These are phyloP conservation scores for Candida frijolesensis DNA, from an alignment of 1,139 yeast genomes.

Conservation along the genomic window DNA sequence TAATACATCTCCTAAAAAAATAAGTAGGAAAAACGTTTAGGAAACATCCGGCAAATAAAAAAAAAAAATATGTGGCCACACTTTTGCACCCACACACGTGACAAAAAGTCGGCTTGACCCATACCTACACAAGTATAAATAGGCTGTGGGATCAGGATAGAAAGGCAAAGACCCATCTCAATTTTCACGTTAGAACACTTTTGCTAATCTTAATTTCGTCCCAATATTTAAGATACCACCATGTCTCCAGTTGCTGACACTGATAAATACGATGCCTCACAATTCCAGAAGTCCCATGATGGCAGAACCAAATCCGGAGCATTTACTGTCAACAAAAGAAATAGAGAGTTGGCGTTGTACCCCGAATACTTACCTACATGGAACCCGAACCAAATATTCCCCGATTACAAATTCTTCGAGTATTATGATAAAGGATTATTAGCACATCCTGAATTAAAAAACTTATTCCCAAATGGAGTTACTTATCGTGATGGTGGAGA, in stretches of 20 bases:
- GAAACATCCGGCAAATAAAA: neutral
- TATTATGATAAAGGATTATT: slow-evolving; percentile 26
- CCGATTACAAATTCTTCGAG: slow-evolving; percentile 24
- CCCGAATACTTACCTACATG: slow-evolving; percentile 33
- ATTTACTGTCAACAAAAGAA: slow-evolving; percentile 26
- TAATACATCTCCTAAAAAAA: neutral
- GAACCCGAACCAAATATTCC: slow-evolving; percentile 30
- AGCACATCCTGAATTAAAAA: slow-evolving; percentile 20
- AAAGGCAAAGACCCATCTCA: neutral
- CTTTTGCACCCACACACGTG: slow-evolving; percentile 4
- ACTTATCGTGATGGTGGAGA: neutral
- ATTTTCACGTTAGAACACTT: neutral
- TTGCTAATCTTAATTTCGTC: neutral
- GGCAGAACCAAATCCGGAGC: slow-evolving; percentile 26
- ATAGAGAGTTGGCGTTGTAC: slow-evolving; percentile 22
- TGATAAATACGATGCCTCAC: slow-evolving; percentile 29
- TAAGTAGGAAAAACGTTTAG: neutral
- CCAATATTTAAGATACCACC: neutral
- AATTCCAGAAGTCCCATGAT: slow-evolving; percentile 30
- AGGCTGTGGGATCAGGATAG: neutral
- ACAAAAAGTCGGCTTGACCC: neutral
- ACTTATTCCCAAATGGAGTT: slow-evolving; percentile 19
- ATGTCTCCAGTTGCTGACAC: slow-evolving; percentile 20
- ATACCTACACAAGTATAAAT: neutral
- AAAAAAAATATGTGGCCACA: neutral